Percentiles rank a stretch among this genome's conserved stretches.
These are phyloP conservation scores for Straminergon stramineum DNA, from an alignment of 225 moss, liverwort and hornwort genomes.

Conservation along the genomic window DNA sequence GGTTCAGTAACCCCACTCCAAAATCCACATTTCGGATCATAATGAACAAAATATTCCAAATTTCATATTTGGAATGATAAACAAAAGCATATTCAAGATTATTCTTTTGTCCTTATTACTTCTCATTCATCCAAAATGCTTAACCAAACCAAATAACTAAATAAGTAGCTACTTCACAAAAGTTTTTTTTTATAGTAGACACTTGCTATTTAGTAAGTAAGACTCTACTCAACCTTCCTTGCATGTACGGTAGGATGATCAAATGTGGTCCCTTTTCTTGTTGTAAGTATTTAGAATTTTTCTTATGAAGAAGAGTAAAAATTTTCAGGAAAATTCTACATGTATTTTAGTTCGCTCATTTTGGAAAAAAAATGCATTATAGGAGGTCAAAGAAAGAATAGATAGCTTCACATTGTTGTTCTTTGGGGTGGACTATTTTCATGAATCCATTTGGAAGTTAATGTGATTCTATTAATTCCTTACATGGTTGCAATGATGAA, in stretches of 20 bases:
- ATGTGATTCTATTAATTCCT: neutral
- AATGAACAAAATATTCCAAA: neutral
- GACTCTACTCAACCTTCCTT: neutral
- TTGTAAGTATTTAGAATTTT: neutral
- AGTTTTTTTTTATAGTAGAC: neutral
- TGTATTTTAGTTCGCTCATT: neutral
- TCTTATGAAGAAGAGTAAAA: neutral
- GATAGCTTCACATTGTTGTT: neutral
- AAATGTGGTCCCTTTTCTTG: neutral
- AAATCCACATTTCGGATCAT: neutral
- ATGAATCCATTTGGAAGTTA: too few relatives aligned
- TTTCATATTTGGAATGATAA: neutral
- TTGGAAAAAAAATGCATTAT: neutral
- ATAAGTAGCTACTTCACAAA: neutral
- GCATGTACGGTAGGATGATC: neutral
- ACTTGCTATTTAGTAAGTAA: neutral
- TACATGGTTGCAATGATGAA: neutral
- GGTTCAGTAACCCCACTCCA: accelerated
- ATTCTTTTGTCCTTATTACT: too few relatives aligned
- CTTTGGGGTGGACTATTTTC: too few relatives aligned
- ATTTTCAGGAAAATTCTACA: accelerated
- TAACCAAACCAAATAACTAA: neutral
- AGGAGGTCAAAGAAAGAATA: too few relatives aligned
- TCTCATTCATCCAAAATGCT: neutral
- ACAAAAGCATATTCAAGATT: neutral